Conservation (phyloP, 2,329 filamentous ascomycete species). For the Neoarthrinium moseri region DNA sequence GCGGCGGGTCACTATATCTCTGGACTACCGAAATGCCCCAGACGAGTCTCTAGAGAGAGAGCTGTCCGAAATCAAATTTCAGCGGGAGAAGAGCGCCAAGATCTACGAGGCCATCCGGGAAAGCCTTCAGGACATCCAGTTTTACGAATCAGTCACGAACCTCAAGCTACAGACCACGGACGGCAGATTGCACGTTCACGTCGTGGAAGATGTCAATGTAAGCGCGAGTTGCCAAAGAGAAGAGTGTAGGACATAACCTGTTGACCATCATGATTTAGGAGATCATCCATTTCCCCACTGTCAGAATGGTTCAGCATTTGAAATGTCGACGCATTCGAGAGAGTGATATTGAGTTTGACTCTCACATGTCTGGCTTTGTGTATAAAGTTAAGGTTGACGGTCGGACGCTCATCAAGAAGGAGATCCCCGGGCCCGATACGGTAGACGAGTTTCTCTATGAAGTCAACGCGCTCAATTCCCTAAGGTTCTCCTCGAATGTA, state of each 20-base stretch:
- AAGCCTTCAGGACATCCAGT: conserved; percentile 89
- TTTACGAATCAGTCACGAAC: conserved; percentile 94
- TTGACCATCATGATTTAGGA: conserved; percentile 51
- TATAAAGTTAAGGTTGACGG: conserved; percentile 81
- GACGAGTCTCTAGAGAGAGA: conserved; percentile 84
- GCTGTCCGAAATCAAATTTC: conserved; percentile 72
- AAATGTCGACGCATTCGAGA: conserved; percentile 65
- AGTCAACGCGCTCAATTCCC: conserved; percentile 84
- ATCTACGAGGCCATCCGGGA: conserved; percentile 96
- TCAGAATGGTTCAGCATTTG: conserved; percentile 73
- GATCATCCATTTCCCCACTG: conserved; percentile 81
- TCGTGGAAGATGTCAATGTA: conserved; percentile 90
- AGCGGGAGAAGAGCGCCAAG: conserved; percentile 86
- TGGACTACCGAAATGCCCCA: conserved; percentile 83
- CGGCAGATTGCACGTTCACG: conserved; percentile 88
- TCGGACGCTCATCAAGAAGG: conserved; percentile 85
- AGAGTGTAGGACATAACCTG: not conserved
- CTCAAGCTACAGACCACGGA: conserved; percentile 88
- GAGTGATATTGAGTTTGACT: conserved; percentile 77
- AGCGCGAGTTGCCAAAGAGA: conserved; percentile 25
- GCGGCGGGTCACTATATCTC: conserved; percentile 87
- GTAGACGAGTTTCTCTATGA: conserved; percentile 98
- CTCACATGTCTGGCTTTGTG: conserved; percentile 94
- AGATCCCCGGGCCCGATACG: conserved; percentile 92
- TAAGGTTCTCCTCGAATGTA: conserved; percentile 72